Evolutionary conservation across 345 rosid genomes (phyloP).

Genomic region (Ricinus communis): DNA sequence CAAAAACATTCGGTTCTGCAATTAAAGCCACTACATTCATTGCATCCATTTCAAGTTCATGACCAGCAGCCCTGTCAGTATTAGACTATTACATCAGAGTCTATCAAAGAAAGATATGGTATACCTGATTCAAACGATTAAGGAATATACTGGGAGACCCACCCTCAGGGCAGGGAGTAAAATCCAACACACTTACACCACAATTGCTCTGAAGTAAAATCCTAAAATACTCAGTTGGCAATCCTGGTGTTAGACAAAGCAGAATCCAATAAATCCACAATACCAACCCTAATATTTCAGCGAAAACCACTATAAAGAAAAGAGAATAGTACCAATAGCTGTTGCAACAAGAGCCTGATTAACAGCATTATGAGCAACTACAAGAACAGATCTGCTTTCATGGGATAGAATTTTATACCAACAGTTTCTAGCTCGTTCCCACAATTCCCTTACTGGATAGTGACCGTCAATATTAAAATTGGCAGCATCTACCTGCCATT

Average conservation of each 20-base stretch:
- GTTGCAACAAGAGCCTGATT: conserved; percentile 91
- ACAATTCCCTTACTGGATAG: conserved; percentile 84
- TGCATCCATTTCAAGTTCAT: background rate
- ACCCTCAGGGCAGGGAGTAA: conserved; percentile 58
- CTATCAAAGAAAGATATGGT: background rate
- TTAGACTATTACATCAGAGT: background rate
- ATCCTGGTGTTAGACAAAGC: conserved; percentile 40
- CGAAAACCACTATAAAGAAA: conserved; percentile 1
- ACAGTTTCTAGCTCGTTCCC: conserved; percentile 74
- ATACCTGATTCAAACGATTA: conserved; percentile 89
- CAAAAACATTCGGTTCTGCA: too few species aligned
- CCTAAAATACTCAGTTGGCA: conserved; percentile 82
- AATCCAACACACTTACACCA: conserved; percentile 90
- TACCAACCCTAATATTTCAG: background rate
- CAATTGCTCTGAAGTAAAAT: conserved; percentile 90
- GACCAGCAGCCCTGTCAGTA: background rate
- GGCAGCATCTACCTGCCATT: conserved; percentile 82
- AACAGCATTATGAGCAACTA: conserved; percentile 97
- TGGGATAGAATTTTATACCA: conserved; percentile 71
- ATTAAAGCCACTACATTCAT: too few species aligned
- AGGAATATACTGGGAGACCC: conserved; percentile 76
- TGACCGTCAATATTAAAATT: conserved; percentile 85
- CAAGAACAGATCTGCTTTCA: conserved; percentile 78
- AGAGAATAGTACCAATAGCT: conserved; percentile 58
- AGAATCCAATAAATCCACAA: conserved; percentile 13